Base-by-base conservation (phyloP, 768 basidiomycete genomes). In the Leucocoprinus birnbaumii region DNA sequence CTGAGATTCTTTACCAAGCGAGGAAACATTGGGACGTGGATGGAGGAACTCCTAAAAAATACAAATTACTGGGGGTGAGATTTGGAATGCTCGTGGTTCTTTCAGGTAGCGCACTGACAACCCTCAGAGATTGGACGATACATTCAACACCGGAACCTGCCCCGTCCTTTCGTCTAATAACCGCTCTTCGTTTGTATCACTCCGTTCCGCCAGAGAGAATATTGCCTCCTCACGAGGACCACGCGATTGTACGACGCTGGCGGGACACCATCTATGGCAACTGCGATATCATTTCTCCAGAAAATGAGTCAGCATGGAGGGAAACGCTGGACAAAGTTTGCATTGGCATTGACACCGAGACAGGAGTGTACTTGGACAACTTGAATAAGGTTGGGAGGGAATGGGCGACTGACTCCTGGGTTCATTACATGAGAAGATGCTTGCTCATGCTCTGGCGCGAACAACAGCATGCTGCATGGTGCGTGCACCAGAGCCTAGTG, bases 1-100 rank as follows among this genome's bases (percentile, higher is more conserved):
- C 79, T 84, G 57, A 62, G 63, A 16, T 53, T 86, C 48, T 80
- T 94, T 51, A 63, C 73, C 2, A 56, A 66, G 51, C 71, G 68
- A 72, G 76, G 59, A 47, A 58, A 38, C 43, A 53, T 78, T 6
- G 79, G 80, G 11, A 16, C 59, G 50, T 62, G 70, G 66, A 82
- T 89, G 69, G 79, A 76, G 61, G 70, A 73, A 3, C 61, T 80
- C 0, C 75, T 98, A 35, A 64, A 77, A 43, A 69, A 72, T 1
- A 79, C 87, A 61, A 83, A 84, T 2, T 98, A 96, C 66, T 96
- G 92, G 91, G 86, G 87, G 95, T 96, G 67, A 58, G 72, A 19
- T 21, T 13, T 19, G 27, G 27, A 55, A 27, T 55, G 34, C 27
- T 26, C 47, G 37, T 18, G 41, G 26, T 5, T 54, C 54, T 41